These are phyloP conservation scores for Pseudodiploospora longispora DNA, from an alignment of 2,329 filamentous ascomycete species.

Conservation along the genomic window DNA sequence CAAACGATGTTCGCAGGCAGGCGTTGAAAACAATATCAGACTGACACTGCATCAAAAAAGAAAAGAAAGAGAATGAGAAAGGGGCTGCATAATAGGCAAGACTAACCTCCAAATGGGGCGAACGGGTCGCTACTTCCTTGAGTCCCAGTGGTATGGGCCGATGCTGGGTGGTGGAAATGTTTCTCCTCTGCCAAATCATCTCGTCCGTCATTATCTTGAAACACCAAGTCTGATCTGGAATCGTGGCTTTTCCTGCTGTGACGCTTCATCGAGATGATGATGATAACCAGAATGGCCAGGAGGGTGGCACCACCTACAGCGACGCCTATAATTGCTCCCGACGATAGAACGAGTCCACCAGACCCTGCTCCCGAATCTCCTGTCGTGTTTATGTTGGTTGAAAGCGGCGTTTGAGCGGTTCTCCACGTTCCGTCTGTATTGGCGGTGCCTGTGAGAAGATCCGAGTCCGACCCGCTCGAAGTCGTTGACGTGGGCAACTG, in stretches of 20 bases:
- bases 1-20: not conserved
- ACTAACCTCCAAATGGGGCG: slow-evolving; percentile 37
- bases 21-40: too few relatives aligned
- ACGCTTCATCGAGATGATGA: slow-evolving; percentile 13
- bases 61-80: too few relatives aligned
- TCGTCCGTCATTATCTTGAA: slow-evolving; percentile 8
- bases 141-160: slow-evolving; percentile 18
- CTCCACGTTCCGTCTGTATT: slow-evolving; percentile 5
- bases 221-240: slow-evolving; percentile 2
- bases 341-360: slow-evolving; percentile 13
- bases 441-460: slow-evolving; percentile 5
- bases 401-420: slow-evolving; percentile 5
- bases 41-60: not conserved
- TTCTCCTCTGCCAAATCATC: slow-evolving; percentile 20
- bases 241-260: slow-evolving; percentile 13
- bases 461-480: slow-evolving; percentile 2
- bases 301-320: slow-evolving; percentile 21
- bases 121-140: slow-evolving; percentile 28
- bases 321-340: slow-evolving; percentile 26
- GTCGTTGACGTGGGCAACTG: slow-evolving; percentile 14
- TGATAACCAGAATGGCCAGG: slow-evolving; percentile 17
- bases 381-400: slow-evolving; percentile 7
- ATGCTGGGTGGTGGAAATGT: slow-evolving; percentile 15
- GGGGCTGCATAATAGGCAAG: not conserved
- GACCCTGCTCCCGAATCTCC: slow-evolving; percentile 1